Percentiles rank a stretch among this genome's conserved stretches.
These are phyloP conservation scores for Medicago ruthenica DNA, from an alignment of 306 rosid species.

Conservation along the genomic window DNA sequence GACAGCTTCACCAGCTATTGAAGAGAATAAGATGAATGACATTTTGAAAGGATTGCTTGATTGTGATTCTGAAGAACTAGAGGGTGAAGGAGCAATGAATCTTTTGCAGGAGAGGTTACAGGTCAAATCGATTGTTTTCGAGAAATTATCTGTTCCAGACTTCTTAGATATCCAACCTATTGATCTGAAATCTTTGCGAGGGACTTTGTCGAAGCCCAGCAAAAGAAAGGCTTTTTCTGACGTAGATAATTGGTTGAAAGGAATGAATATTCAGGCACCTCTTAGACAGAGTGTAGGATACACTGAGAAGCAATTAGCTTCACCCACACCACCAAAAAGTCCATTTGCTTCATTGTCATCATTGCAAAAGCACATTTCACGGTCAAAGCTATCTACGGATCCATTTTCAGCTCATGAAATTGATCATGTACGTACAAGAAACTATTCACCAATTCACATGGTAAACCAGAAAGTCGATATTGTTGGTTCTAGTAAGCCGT, in stretches of 20 bases:
- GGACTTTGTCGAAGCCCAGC: conserved; percentile 54
- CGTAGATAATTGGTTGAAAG: conserved; percentile 56
- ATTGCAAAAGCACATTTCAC: conserved; percentile 57
- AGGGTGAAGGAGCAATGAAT: conserved; percentile 61
- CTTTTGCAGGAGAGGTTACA: conserved; percentile 72
- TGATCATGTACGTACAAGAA: conserved; percentile 44
- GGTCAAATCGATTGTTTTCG: conserved; percentile 66
- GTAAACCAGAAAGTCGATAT: conserved; percentile 36
- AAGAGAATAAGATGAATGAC: conserved; percentile 47
- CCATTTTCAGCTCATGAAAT: conserved; percentile 66
- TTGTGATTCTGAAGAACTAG: conserved; percentile 61
- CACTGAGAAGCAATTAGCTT: conserved; percentile 48
- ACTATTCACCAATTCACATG: conserved; percentile 40
- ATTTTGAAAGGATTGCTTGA: conserved; percentile 66
- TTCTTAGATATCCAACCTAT: conserved; percentile 52
- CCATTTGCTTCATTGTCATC: conserved; percentile 61
- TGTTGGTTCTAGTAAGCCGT: conserved; percentile 47
- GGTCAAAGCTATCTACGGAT: conserved; percentile 56
- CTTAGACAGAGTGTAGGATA: conserved; percentile 44
- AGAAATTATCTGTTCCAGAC: conserved; percentile 64
- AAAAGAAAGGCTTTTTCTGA: conserved; percentile 51
- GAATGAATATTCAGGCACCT: conserved; percentile 48
- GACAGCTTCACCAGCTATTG: conserved; percentile 54
- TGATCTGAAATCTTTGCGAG: conserved; percentile 54
- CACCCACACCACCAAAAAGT: conserved; percentile 78